phyloP scores from a whole-genome alignment of 495 filamentous ascomycete species.

The Podospora didyma region DNA sequence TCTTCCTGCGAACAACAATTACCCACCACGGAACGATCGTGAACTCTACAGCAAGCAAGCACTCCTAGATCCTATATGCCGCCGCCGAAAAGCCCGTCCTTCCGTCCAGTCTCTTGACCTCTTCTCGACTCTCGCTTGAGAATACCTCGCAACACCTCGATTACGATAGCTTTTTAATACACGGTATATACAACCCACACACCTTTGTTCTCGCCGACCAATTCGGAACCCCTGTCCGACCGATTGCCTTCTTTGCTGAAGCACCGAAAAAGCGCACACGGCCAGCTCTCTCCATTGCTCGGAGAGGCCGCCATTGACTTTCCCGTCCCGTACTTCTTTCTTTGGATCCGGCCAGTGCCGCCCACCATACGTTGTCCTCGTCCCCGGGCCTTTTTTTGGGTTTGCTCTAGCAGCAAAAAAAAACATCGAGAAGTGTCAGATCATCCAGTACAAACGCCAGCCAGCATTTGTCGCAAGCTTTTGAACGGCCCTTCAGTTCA shows the following conservation, averaged over 20 bases:
- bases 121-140: conserved; percentile 26
- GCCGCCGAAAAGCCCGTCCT: background rate
- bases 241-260: conserved; percentile 20
- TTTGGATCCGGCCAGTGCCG: conserved; percentile 13
- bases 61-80: too few species aligned
- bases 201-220: conserved; percentile 24
- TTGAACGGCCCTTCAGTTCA: background rate
- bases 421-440: background rate
- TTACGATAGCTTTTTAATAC: conserved; percentile 27
- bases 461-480: background rate
- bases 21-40: too few species aligned
- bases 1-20: background rate
- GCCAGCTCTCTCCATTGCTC: background rate
- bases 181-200: conserved; percentile 4
- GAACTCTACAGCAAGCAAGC: too few species aligned
- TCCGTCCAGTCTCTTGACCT: conserved; percentile 9
- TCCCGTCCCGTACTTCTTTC: conserved; percentile 21
- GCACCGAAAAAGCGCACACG: background rate
- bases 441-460: background rate
- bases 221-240: conserved; percentile 8
- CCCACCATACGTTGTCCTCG: conserved; percentile 1
- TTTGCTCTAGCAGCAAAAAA: background rate
- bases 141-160: conserved; percentile 8
- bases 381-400: conserved; percentile 1
- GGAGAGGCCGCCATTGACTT: conserved; percentile 10